These are phyloP conservation scores for Rhynchosporium agropyri DNA, from an alignment of 2,329 filamentous ascomycete genomes.

Conservation along the genomic window DNA sequence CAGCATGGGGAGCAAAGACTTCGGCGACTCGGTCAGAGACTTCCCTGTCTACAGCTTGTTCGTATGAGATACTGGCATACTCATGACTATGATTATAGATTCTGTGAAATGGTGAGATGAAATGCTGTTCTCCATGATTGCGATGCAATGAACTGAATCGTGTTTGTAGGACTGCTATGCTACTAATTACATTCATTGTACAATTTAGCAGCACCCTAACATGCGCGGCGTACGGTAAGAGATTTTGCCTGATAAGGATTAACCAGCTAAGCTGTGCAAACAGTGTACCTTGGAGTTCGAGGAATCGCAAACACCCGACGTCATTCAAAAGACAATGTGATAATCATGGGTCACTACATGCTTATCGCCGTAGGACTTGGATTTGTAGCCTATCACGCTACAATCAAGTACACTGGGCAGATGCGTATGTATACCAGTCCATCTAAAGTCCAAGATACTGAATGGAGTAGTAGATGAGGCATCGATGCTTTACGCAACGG, in stretches of 20 bases:
- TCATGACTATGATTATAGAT: conserved; percentile 9
- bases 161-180: conserved; percentile 52
- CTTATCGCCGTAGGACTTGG: conserved; percentile 21
- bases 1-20: conserved; percentile 23
- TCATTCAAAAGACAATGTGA: conserved; percentile 16
- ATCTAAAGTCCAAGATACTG: background rate
- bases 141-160: background rate
- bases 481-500: conserved; percentile 24
- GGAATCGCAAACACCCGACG: conserved; percentile 20
- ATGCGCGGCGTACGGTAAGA: conserved; percentile 50
- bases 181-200: conserved; percentile 50
- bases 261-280: background rate
- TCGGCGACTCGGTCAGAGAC: conserved; percentile 15
- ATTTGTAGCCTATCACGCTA: conserved; percentile 23
- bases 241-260: background rate
- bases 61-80: background rate
- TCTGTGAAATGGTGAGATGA: conserved; percentile 24
- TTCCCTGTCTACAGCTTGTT: background rate
- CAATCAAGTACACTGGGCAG: conserved; percentile 24
- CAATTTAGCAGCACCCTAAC: conserved; percentile 55
- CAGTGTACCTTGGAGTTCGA: conserved; percentile 23
- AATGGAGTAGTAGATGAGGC: conserved; percentile 20
- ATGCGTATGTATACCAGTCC: conserved; percentile 16
- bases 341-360: conserved; percentile 17
- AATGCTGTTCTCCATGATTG: too few relatives aligned